These are phyloP conservation scores for Chloranthus sessilifolius DNA, from an alignment of 164 flowering plant species.

Conservation along the genomic window DNA sequence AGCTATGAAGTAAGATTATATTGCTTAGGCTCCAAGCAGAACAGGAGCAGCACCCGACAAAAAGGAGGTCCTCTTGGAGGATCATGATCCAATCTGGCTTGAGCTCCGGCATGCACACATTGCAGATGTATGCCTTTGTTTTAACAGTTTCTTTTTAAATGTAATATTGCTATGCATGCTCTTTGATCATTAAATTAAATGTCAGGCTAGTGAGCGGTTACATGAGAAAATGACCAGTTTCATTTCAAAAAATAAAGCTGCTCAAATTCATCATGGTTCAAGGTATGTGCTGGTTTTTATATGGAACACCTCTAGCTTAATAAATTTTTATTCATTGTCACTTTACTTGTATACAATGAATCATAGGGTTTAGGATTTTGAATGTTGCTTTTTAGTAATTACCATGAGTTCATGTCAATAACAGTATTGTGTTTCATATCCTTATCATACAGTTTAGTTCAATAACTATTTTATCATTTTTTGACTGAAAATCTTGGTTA, in stretches of 20 bases:
- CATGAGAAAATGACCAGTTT: conserved; percentile 85
- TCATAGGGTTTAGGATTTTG: too few relatives aligned
- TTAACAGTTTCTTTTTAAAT: conserved; percentile 6
- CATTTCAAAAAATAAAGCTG: conserved; percentile 86
- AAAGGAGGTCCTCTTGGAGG: conserved; percentile 87
- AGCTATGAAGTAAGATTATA: conserved; percentile 3
- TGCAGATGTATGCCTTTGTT: conserved; percentile 67
- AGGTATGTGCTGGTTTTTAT: conserved; percentile 47
- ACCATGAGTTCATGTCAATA: too few relatives aligned
- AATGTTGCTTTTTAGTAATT: too few relatives aligned
- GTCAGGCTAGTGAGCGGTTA: conserved; percentile 84
- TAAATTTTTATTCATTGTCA: too few relatives aligned
- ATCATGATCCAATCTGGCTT: conserved; percentile 90
- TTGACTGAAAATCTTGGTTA: too few relatives aligned
- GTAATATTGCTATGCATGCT: conserved; percentile 1
- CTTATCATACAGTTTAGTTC: too few relatives aligned
- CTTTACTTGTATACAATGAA: too few relatives aligned
- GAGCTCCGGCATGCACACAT: conserved; percentile 91
- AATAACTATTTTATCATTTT: too few relatives aligned
- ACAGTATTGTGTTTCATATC: too few relatives aligned
- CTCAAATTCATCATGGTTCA: conserved; percentile 73
- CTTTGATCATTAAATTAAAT: conserved; percentile 18
- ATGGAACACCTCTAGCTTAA: too few relatives aligned
- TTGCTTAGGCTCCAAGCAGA: too few relatives aligned
- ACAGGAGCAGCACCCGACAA: conserved; percentile 68